Conservation (phyloP, 1,284 basidiomycete genomes). For the Puccinia horiana region DNA sequence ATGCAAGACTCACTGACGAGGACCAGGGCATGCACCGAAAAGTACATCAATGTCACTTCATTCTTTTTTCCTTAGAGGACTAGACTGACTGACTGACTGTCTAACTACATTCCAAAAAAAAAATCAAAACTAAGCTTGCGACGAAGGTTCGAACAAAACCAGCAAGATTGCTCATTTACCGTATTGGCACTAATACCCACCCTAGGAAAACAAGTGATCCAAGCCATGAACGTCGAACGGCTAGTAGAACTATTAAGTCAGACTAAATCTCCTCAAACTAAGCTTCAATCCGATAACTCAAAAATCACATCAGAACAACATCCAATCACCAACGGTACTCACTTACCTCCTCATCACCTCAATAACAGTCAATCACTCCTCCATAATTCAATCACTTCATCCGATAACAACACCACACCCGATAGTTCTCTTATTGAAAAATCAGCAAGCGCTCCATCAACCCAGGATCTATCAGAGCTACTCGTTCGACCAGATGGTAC, state of each 20-base stretch:
- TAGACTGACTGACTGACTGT: no score
- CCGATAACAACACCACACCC: background rate
- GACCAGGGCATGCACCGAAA: slow-evolving; percentile 71
- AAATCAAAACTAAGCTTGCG: no score
- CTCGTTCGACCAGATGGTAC: slow-evolving; percentile 34
- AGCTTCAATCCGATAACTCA: background rate
- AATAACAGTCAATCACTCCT: background rate
- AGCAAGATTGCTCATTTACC: slow-evolving; percentile 78
- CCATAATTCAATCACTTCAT: background rate
- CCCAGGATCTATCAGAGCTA: background rate
- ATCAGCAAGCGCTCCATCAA: slow-evolving; percentile 54
- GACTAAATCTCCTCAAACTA: slow-evolving; percentile 22
- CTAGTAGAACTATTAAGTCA: slow-evolving; percentile 61
- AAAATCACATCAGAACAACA: background rate
- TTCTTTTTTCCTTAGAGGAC: background rate
- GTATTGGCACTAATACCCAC: slow-evolving; percentile 77
- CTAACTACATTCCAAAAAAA: no score
- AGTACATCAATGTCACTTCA: slow-evolving; percentile 63
- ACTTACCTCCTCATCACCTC: background rate
- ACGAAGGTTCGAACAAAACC: slow-evolving; percentile 75
- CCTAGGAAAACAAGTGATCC: slow-evolving; percentile 70
- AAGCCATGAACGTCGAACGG: slow-evolving; percentile 78
- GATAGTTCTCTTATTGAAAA: background rate
- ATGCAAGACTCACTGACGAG: slow-evolving; percentile 69
- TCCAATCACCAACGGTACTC: background rate